Conservation (phyloP, 164 flowering plant species). For the Aristolochia contorta region DNA sequence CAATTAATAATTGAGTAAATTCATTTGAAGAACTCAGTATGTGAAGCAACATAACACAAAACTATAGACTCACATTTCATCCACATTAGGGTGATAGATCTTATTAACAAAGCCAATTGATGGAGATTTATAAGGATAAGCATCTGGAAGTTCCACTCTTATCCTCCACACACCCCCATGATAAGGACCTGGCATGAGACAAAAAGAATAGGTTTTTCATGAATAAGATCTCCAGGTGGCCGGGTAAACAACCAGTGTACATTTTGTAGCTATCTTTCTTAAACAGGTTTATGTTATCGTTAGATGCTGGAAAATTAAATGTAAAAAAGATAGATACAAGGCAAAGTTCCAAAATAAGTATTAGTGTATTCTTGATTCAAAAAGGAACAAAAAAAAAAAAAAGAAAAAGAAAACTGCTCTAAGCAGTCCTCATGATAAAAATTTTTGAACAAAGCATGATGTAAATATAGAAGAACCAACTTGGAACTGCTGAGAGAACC, state of each 20-base stretch:
- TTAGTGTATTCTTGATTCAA: too few relatives aligned
- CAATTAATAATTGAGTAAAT: constrained; percentile 1
- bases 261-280: not conserved
- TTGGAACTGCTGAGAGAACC: too few relatives aligned
- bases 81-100: constrained; percentile 97
- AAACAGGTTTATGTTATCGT: too few relatives aligned
- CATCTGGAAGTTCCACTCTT: constrained; percentile 92
- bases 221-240: not conserved
- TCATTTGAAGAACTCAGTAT: too few relatives aligned
- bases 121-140: constrained; percentile 97
- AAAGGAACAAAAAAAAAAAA: too few relatives aligned
- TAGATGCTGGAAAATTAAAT: too few relatives aligned
- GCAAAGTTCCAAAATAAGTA: too few relatives aligned
- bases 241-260: constrained; percentile 1
- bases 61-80: constrained; percentile 64
- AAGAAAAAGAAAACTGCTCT: too few relatives aligned
- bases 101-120: constrained; percentile 94
- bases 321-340: too few relatives aligned
- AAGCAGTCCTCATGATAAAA: too few relatives aligned
- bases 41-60: not conserved
- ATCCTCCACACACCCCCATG: constrained; percentile 90
- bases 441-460: too few relatives aligned
- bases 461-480: too few relatives aligned
- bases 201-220: not conserved
- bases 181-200: constrained; percentile 62